Evolutionary conservation across 257 asterid genomes (phyloP).

Genomic region (Capsicum pubescens): DNA sequence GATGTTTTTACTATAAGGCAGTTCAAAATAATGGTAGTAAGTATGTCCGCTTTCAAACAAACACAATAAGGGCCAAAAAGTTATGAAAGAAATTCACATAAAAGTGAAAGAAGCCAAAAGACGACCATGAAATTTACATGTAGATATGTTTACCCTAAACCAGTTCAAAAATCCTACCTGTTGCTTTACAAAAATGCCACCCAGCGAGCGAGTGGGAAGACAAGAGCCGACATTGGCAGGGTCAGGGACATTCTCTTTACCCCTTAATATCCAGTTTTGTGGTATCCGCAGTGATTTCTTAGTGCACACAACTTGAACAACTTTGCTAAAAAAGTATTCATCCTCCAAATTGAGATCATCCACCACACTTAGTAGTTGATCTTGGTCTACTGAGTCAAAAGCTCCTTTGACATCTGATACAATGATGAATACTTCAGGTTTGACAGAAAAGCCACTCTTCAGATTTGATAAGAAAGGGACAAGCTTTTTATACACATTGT

Average conservation of each 20-base stretch:
- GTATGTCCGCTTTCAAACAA: neutral
- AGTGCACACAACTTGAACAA: constrained; percentile 58
- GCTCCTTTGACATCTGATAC: constrained; percentile 90
- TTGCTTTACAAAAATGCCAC: constrained; percentile 56
- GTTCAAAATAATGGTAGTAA: neutral
- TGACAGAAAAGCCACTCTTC: constrained; percentile 45
- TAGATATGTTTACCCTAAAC: constrained; percentile 8
- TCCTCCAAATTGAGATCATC: constrained; percentile 55
- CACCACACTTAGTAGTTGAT: constrained; percentile 74
- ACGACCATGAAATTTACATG: neutral
- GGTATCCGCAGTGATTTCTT: constrained; percentile 56
- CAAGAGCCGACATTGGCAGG: constrained; percentile 38
- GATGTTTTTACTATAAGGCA: neutral
- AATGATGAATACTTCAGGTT: constrained; percentile 64
- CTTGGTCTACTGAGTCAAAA: constrained; percentile 78
- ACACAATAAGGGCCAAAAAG: neutral
- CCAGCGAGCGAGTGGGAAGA: constrained; percentile 42
- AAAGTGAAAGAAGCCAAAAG: neutral
- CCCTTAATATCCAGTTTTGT: constrained; percentile 44
- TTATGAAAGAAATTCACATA: constrained; percentile 18
- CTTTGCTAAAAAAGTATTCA: constrained; percentile 59
- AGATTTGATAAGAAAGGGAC: constrained; percentile 62
- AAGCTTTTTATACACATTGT: constrained; percentile 70
- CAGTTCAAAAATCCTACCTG: constrained; percentile 55
- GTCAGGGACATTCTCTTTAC: constrained; percentile 39